These are phyloP conservation scores for Ustilago hordei DNA, from an alignment of 1,284 basidiomycete genomes.

Conservation along the genomic window DNA sequence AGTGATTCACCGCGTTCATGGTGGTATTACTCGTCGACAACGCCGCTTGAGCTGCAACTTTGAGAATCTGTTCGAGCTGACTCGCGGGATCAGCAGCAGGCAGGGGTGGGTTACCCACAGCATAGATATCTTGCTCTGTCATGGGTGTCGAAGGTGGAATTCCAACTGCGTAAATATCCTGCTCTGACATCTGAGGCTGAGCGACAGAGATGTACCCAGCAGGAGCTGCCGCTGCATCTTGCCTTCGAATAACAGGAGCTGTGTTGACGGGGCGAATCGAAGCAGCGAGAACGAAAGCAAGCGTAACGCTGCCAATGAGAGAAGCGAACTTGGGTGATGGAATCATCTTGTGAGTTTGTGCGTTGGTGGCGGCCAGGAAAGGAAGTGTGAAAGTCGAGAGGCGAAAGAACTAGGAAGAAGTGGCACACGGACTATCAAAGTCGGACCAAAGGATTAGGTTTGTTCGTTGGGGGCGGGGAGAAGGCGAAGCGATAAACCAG, in stretches of 20 bases:
- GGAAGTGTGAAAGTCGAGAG: not conserved
- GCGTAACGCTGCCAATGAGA: conserved; percentile 31
- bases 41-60: conserved; percentile 21
- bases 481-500: conserved; percentile 13
- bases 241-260: conserved; percentile 29
- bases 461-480: not conserved
- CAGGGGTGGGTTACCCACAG: conserved; percentile 17
- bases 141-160: conserved; percentile 27
- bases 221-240: conserved; percentile 24
- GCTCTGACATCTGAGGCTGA: conserved; percentile 39
- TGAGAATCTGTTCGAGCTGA: conserved; percentile 18
- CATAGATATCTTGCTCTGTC: conserved; percentile 46
- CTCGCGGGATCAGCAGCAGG: not conserved
- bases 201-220: conserved; percentile 37
- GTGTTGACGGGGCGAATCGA: conserved; percentile 31
- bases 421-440: conserved; percentile 37
- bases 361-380: conserved; percentile 11
- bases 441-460: conserved; percentile 6
- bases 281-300: conserved; percentile 36
- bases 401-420: not conserved
- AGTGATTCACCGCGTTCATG: conserved; percentile 16
- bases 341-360: conserved; percentile 21
- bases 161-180: conserved; percentile 43
- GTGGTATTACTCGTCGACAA: conserved; percentile 16
- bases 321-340: conserved; percentile 39